Percentiles rank a stretch among this genome's conserved stretches.
These are phyloP conservation scores for Starmerella vaccinii DNA, from an alignment of 805 yeast species.

Conservation along the genomic window DNA sequence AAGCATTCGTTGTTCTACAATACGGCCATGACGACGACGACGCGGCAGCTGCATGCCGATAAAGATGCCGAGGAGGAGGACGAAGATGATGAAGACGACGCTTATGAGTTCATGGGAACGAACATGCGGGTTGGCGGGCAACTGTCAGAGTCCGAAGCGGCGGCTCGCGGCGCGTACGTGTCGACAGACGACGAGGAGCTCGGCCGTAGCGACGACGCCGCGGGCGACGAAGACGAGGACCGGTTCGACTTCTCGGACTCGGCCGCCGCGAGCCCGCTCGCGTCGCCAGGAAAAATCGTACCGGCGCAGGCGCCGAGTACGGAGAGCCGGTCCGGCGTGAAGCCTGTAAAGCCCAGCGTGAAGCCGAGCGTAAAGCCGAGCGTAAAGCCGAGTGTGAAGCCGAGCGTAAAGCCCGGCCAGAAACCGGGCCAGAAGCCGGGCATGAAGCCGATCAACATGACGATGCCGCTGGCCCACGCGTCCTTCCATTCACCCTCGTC, in stretches of 20 bases:
- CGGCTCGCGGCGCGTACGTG: background rate
- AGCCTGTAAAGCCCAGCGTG: background rate
- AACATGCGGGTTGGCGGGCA: constrained; percentile 1
- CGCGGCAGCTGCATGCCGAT: background rate
- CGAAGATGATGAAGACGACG: constrained; percentile 3
- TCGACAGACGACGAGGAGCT: background rate
- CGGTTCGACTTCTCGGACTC: constrained; percentile 4
- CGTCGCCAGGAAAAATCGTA: constrained; percentile 2
- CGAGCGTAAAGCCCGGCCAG: background rate
- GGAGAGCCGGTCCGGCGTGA: background rate
- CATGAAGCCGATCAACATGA: background rate
- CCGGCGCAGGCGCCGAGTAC: constrained; percentile 6
- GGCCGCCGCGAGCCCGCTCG: constrained; percentile 4
- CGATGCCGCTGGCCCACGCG: background rate
- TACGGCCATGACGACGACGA: constrained; percentile 3
- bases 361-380: background rate
- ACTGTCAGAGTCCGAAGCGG: background rate
- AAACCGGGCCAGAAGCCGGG: background rate
- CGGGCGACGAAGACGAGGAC: background rate
- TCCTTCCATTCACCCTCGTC: no score
- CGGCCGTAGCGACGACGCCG: background rate
- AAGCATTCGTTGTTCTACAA: constrained; percentile 3
- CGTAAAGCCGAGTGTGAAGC: background rate
- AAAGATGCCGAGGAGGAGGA: constrained; percentile 8
- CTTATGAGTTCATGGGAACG: background rate